Evolutionary conservation across 2,329 filamentous ascomycete genomes (phyloP).

Genomic region (Penicillium hesseltinei): DNA sequence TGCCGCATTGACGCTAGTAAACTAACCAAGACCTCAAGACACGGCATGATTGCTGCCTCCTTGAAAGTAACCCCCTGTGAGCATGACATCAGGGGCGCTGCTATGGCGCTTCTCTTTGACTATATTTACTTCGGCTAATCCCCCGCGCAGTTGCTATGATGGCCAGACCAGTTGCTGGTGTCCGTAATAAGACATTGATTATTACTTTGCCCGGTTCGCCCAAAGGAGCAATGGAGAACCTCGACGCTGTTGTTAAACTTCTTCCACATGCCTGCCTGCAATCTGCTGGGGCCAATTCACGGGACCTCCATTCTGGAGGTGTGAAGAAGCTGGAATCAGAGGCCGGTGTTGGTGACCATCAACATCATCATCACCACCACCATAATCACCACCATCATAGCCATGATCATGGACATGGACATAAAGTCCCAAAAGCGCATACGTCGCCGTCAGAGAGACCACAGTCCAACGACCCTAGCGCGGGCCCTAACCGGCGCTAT

Average conservation of each 20-base stretch:
- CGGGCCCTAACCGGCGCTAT: slow-evolving; percentile 66
- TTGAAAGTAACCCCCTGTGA: slow-evolving; percentile 84
- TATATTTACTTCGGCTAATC: slow-evolving; percentile 25
- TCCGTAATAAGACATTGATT: slow-evolving; percentile 76
- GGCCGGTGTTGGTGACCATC: slow-evolving; percentile 58
- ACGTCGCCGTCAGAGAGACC: slow-evolving; percentile 61
- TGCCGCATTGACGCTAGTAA: slow-evolving; percentile 4
- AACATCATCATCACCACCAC: slow-evolving; percentile 36
- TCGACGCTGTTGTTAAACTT: slow-evolving; percentile 83
- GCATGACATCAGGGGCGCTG: slow-evolving; percentile 32
- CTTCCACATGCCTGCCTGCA: slow-evolving; percentile 93
- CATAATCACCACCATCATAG: slow-evolving; percentile 51
- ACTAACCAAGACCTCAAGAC: slow-evolving; percentile 46
- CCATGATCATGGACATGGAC: slow-evolving; percentile 63
- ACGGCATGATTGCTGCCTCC: slow-evolving; percentile 87
- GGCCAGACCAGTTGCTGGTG: slow-evolving; percentile 88
- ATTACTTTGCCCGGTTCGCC: slow-evolving; percentile 91
- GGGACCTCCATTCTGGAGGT: slow-evolving; percentile 74
- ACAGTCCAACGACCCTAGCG: slow-evolving; percentile 59
- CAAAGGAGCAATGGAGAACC: slow-evolving; percentile 91
- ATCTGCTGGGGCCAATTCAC: slow-evolving; percentile 77
- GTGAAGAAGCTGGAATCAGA: slow-evolving; percentile 80
- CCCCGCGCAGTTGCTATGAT: slow-evolving; percentile 79
- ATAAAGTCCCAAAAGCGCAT: slow-evolving; percentile 66
- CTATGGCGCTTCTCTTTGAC: not conserved